Evolutionary conservation across 345 rosid genomes (phyloP).

Genomic region (Trapa incisa): DNA sequence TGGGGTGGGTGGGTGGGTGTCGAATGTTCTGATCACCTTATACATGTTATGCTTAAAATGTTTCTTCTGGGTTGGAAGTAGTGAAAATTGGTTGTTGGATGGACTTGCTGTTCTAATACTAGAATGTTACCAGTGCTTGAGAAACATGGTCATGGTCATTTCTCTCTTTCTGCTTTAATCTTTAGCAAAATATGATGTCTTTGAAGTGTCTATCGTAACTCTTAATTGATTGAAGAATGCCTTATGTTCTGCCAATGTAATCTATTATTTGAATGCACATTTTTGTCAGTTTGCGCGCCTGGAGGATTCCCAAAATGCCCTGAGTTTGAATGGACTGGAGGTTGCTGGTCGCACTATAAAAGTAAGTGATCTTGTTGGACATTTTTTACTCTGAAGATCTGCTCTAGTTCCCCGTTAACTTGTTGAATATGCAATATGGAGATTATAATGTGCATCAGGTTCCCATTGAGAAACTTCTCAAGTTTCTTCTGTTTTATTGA

Average conservation of each 20-base stretch:
- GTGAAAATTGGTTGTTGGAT: background rate
- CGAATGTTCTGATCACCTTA: background rate
- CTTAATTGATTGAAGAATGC: background rate
- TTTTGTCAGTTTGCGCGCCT: slow-evolving; percentile 61
- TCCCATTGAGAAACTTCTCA: background rate
- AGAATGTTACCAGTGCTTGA: background rate
- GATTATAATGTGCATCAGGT: background rate
- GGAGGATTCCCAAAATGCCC: slow-evolving; percentile 88
- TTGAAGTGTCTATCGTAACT: background rate
- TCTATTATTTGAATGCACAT: background rate
- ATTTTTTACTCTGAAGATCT: background rate
- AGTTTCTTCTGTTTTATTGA: background rate
- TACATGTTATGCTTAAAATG: background rate
- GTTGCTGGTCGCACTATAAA: slow-evolving; percentile 82
- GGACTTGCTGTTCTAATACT: background rate
- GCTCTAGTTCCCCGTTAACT: background rate
- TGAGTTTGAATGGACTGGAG: slow-evolving; percentile 85
- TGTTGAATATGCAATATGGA: background rate
- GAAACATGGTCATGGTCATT: no score
- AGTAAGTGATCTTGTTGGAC: slow-evolving; percentile 23
- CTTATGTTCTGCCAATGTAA: background rate
- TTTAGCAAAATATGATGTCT: no score
- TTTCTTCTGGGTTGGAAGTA: background rate
- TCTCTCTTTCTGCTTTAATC: no score
- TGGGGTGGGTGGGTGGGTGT: no score